Evolutionary conservation across 345 rosid species (phyloP).

Genomic region (Mercurialis annua): DNA sequence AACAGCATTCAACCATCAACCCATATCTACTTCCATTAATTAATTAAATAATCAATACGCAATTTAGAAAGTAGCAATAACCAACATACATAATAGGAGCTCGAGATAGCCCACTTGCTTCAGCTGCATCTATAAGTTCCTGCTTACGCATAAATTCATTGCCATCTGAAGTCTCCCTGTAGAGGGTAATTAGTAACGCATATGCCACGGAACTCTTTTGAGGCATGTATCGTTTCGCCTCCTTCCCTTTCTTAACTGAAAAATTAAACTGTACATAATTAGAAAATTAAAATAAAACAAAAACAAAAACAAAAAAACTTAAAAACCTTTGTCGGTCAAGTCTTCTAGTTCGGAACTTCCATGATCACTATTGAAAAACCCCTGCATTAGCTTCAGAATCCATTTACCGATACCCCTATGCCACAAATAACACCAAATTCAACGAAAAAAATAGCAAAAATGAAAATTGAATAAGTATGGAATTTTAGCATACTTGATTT

Average conservation of each 20-base stretch:
- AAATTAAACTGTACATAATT: constrained; percentile 3
- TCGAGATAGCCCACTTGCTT: constrained; percentile 91
- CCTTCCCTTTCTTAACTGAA: constrained; percentile 53
- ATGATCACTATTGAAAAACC: constrained; percentile 47
- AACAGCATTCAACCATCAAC: constrained; percentile 14
- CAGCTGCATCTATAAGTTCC: constrained; percentile 90
- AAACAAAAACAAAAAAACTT: constrained; percentile 12
- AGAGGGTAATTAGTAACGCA: constrained; percentile 70
- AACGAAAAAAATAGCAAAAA: too few species aligned
- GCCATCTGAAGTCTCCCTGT: constrained; percentile 64
- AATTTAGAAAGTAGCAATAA: constrained; percentile 13
- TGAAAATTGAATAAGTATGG: background rate
- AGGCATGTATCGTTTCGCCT: constrained; percentile 56
- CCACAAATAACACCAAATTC: constrained; percentile 18
- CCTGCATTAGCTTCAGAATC: constrained; percentile 66
- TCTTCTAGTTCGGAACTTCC: constrained; percentile 57
- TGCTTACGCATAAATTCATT: constrained; percentile 75
- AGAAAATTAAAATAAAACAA: background rate
- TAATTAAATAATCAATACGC: background rate
- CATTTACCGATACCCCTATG: constrained; percentile 92
- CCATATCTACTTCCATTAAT: constrained; percentile 1
- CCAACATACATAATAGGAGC: constrained; percentile 57
- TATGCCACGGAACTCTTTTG: constrained; percentile 81
- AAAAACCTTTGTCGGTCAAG: constrained; percentile 34
- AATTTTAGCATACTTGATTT: constrained; percentile 51